Evolutionary conservation across 1,284 basidiomycete species (phyloP), one percentile per base, ranked within the genome.

Genomic region (Ustilago nuda): DNA sequence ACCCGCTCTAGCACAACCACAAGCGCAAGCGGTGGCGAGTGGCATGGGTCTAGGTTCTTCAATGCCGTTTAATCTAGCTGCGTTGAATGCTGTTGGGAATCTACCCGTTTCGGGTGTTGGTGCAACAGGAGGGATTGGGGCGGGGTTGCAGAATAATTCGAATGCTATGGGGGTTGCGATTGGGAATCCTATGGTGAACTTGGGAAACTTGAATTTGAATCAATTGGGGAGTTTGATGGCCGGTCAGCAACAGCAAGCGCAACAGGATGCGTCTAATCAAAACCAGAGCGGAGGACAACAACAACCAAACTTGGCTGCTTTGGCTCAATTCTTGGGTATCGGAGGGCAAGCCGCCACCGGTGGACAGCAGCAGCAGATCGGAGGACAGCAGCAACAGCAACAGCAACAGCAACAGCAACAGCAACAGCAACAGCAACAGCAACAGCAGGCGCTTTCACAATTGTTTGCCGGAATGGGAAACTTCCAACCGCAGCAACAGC

Each of bases 31-130:
- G 39, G 7, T 53, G 3, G 30, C 56, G 43, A 65, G 43, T 8
- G 69, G 68, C 0, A 76, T 76, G 73, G 73, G 73, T 8, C 51
- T 76, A 0, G 73, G 73, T 27, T 71, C 73, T 3, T 76, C 73
- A 12, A 72, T 76, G 73, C 73, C 73, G 0, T 76, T 76, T 58
- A 76, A 76, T 19, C 52, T 76, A 4, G 53, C 57, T 2, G 73
- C 73, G 9, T 56, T 75, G 4, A 61, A n/a, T 41, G 72, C 72
- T 4, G 64, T 62, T 3, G 72, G 72, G 3, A 74, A 74, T 48
- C 59, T 69, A 6, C 62, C 66, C 4, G 61, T 74, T n/a, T 64
- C 66, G 4, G 59, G 56, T 13, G 27, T 63, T 9, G 61, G 57
- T 12, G 57, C 61, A 6, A 43, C 39, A 7, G 33, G 41, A 2